Evolutionary conservation across 2,329 filamentous ascomycete genomes (phyloP), one percentile per base, ranked within the genome.

Genomic region (Neonectria coccinea): DNA sequence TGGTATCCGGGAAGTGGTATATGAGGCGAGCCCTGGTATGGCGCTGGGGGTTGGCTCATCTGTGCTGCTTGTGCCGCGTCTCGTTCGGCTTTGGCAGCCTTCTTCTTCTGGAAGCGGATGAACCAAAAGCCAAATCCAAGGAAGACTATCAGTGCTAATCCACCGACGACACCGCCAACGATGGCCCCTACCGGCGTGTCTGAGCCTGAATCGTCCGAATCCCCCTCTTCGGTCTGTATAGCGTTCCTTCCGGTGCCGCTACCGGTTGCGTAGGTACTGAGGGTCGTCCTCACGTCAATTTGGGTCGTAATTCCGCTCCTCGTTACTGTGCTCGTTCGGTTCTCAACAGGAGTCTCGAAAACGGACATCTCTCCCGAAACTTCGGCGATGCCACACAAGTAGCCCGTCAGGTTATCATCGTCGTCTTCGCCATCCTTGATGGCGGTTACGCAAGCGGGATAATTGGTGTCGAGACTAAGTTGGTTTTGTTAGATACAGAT

Each of bases 81-180:
- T 18, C 51, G 33, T 31, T 47, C 58, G n/a, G 51, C 58, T n/a
- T 42, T 36, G 6, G 22, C 39, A 25, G 58, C 51, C 11, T 50
- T 56, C n/a, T 45, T 55, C 51, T 61, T 55, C 27, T 61, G 58
- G 12, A 55, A 54, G 4, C 58, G 51, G 12, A 61, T 55, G 51
- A 55, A 61, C 58, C 58, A 61, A 14, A 61, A 25, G 18, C 58
- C 58, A 33, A 61, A 56, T 7, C 12, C 58, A 9, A 61, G 27
- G n/a, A 61, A 27, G 31, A 22, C 42, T 8, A 61, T 42, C 33
- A 61, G 31, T 4, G 58, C 58, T 1, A 39, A 22, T 18, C 58
- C 58, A 3, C 51, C 58, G n/a, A 61, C n/a, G 8, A 56, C 52
- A 12, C 58, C 58, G 5, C 58, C 58, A 8, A 61, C 51, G 18